These are phyloP conservation scores for Fusarium annulatum DNA, from an alignment of 2,329 filamentous ascomycete species.

Conservation along the genomic window DNA sequence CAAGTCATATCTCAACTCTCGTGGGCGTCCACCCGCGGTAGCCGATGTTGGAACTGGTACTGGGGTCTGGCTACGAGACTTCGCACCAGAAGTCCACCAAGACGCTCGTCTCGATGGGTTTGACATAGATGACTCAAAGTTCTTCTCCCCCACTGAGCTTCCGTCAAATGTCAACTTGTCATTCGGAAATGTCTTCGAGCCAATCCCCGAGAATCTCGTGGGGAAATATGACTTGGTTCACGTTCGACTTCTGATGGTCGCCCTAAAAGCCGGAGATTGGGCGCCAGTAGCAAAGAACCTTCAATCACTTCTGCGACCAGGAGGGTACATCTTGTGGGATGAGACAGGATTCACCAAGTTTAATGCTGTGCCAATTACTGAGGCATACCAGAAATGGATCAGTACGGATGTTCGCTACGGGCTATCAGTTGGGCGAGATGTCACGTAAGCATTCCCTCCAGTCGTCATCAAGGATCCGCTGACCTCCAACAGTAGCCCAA, in stretches of 20 bases:
- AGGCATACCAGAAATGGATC: slow-evolving; percentile 6
- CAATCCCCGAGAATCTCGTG: neutral
- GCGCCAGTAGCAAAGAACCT: neutral
- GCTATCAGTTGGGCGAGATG: neutral
- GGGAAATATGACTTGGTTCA: slow-evolving; percentile 6
- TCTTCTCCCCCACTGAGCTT: neutral
- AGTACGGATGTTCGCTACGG: slow-evolving; percentile 4
- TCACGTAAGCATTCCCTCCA: neutral
- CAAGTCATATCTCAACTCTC: neutral
- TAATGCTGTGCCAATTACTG: neutral
- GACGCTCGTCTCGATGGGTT: slow-evolving; percentile 4
- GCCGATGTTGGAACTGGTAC: slow-evolving; percentile 10
- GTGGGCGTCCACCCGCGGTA: neutral
- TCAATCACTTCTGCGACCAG: neutral
- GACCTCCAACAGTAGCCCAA: neutral
- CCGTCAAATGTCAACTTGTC: neutral
- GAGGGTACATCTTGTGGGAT: slow-evolving; percentile 11
- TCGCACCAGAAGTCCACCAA: neutral
- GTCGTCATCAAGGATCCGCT: neutral
- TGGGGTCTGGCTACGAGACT: slow-evolving; percentile 1
- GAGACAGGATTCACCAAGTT: slow-evolving; percentile 8
- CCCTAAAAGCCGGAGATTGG: neutral
- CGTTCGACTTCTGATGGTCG: slow-evolving; percentile 5
- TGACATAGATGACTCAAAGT: slow-evolving; percentile 1
- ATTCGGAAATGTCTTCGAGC: neutral